phyloP scores from a whole-genome alignment of 306 rosid species.

The Quercus cerris region DNA sequence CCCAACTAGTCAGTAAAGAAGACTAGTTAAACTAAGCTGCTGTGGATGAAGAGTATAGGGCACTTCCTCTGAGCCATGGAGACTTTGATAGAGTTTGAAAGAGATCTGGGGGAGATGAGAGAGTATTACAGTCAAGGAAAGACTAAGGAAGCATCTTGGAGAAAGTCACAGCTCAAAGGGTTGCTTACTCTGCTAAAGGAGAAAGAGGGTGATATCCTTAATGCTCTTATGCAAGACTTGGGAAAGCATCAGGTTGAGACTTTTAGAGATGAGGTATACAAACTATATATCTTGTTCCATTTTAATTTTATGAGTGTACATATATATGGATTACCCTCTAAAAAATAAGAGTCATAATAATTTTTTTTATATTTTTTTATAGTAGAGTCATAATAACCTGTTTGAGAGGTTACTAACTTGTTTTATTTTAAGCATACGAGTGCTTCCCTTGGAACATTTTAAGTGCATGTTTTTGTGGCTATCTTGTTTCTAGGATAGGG shows the following conservation, averaged over 20 bases:
- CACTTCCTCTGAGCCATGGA: slow-evolving; percentile 16
- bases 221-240: slow-evolving; percentile 56
- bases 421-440: neutral
- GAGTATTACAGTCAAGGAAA: slow-evolving; percentile 46
- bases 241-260: slow-evolving; percentile 75
- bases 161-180: slow-evolving; percentile 60
- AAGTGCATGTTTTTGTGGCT: no score
- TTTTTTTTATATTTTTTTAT: no score
- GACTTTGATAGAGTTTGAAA: slow-evolving; percentile 20
- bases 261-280: no score
- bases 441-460: no score
- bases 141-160: slow-evolving; percentile 70
- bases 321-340: no score
- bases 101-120: slow-evolving; percentile 38
- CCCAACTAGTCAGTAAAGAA: neutral
- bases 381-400: no score
- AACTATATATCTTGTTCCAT: no score
- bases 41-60: neutral
- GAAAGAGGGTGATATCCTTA: slow-evolving; percentile 41
- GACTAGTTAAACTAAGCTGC: neutral
- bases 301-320: no score
- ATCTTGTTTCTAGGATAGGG: no score
- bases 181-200: slow-evolving; percentile 37
- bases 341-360: no score
- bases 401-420: no score